Evolutionary conservation across 805 yeast species (phyloP), one percentile per base, ranked within the genome.

Genomic region (Saccharomyces paradoxus): DNA sequence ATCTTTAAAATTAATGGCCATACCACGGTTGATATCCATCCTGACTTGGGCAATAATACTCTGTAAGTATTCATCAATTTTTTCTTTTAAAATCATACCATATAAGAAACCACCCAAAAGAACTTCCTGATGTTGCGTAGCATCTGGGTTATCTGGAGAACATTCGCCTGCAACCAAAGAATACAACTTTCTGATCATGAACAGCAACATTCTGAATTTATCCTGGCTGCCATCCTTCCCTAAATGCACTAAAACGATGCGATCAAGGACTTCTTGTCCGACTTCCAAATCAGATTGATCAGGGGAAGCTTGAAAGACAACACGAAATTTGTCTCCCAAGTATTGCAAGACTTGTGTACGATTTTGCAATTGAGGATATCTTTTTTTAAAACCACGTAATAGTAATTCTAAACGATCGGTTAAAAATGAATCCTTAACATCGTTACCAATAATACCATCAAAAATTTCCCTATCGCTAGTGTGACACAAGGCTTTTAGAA

Each of bases 101-200:
- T 89, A 94, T 53, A 94, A 77, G 80, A 94, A 89, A 14, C 99
- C 99, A 60, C 98, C 98, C 55, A 94, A 79, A 58, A 94, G 74
- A 31, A 94, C 88, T 74, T 94, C 99, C 74, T 94, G 99, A 77
- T 94, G 97, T 77, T 94, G 99, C 9, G 97, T 89, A 50, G 98
- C 96, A 84, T 94, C 99, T 69, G 99, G 99, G 74, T 94, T 94
- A 72, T 94, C 99, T 17, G 97, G 92, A 52, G 91, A 77, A 72
- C 97, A 92, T 69, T 92, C 97, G 57, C 97, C 97, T 41, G 97
- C 97, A 48, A 92, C 98, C 60, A 94, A 79, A 0, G 98, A 80
- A 71, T 94, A 94, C 57, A 94, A 79, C 74, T 94, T 94, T 78
- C 98, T 83, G 65, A 94, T 84, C 98, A 94, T 94, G 74, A 91